Evolutionary conservation across 768 basidiomycete species (phyloP).

Genomic region (Tylopilus sp.): DNA sequence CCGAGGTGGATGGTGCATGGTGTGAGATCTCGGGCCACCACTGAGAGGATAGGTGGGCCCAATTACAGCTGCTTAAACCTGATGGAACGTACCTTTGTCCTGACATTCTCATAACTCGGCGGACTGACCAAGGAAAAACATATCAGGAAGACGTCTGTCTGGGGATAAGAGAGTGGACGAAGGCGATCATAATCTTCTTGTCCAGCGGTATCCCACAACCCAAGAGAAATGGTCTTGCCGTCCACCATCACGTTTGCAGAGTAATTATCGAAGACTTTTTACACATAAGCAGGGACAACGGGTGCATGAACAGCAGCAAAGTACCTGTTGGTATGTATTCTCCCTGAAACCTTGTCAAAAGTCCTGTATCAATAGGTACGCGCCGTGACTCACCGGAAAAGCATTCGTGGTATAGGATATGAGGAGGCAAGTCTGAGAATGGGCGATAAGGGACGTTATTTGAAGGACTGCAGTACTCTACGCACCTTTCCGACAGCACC

Average conservation of each 20-base stretch:
- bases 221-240: slow-evolving; percentile 96
- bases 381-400: slow-evolving; percentile 68
- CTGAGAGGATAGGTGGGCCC: slow-evolving; percentile 37
- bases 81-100: slow-evolving; percentile 74
- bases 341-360: slow-evolving; percentile 52
- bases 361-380: slow-evolving; percentile 8
- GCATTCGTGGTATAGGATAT: slow-evolving; percentile 99
- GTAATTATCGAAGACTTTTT: slow-evolving; percentile 94
- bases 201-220: slow-evolving; percentile 99
- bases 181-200: slow-evolving; percentile 99
- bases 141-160: slow-evolving; percentile 98
- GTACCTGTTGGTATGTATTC: slow-evolving; percentile 95
- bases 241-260: slow-evolving; percentile 99
- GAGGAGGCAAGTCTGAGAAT: slow-evolving; percentile 85
- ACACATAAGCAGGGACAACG: slow-evolving; percentile 10
- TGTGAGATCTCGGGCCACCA: slow-evolving; percentile 98
- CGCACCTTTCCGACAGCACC: slow-evolving; percentile 97
- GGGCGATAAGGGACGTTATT: slow-evolving; percentile 12
- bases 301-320: slow-evolving; percentile 12
- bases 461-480: slow-evolving; percentile 11
- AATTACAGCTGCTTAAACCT: not conserved
- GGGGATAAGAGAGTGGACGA: slow-evolving; percentile 96
- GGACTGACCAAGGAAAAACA: slow-evolving; percentile 99
- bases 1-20: slow-evolving; percentile 91
- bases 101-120: slow-evolving; percentile 97